These are phyloP conservation scores for Aspergillus felis DNA, from an alignment of 2,329 filamentous ascomycete species.

Conservation along the genomic window DNA sequence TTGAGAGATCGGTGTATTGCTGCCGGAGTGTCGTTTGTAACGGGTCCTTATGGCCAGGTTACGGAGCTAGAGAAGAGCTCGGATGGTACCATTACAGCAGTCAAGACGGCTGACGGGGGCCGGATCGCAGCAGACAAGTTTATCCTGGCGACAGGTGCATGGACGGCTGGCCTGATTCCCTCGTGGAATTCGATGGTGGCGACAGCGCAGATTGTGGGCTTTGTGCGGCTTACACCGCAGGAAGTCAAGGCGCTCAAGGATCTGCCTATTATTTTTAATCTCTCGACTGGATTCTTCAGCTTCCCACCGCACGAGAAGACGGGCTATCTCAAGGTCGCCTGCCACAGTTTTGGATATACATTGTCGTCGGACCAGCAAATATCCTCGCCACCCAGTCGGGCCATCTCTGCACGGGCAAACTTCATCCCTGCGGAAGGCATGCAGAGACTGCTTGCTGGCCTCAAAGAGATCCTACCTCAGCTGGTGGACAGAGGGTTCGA, in stretches of 20 bases:
- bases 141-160: constrained; percentile 76
- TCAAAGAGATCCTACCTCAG: constrained; percentile 57
- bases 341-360: constrained; percentile 63
- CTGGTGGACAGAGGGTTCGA: constrained; percentile 56
- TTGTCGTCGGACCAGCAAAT: constrained; percentile 12
- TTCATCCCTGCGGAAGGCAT: constrained; percentile 51
- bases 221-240: constrained; percentile 63
- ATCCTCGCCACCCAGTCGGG: constrained; percentile 17
- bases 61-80: constrained; percentile 28
- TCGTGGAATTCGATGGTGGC: constrained; percentile 68
- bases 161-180: constrained; percentile 72
- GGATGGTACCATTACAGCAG: constrained; percentile 52
- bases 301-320: constrained; percentile 41
- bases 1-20: constrained; percentile 19
- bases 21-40: constrained; percentile 23
- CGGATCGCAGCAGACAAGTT: constrained; percentile 61
- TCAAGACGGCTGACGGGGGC: constrained; percentile 45
- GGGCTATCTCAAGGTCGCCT: constrained; percentile 56
- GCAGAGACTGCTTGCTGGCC: constrained; percentile 52
- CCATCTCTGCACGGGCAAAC: constrained; percentile 22
- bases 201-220: constrained; percentile 73
- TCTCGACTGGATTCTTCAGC: constrained; percentile 44
- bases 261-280: constrained; percentile 58
- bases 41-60: constrained; percentile 29
- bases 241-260: constrained; percentile 61